Evolutionary conservation across 1,139 yeast genomes (phyloP).

Genomic region (Yamadazyma friedrichii): DNA sequence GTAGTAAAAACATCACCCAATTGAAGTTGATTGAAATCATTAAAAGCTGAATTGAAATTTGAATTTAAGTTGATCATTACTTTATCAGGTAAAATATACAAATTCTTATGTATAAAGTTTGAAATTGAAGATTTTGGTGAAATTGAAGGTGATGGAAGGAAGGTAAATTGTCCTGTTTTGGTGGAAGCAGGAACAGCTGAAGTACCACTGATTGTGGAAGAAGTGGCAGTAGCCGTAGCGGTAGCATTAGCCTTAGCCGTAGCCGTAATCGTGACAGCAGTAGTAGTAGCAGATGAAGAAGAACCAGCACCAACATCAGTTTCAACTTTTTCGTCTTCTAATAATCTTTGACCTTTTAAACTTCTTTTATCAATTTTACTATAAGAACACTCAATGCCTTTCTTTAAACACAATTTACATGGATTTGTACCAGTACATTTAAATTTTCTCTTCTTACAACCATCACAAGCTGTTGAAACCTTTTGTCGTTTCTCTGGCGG

Average conservation of each 20-base stretch:
- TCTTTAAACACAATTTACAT: slow-evolving; percentile 26
- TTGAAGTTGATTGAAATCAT: slow-evolving; percentile 5
- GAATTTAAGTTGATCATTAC: slow-evolving; percentile 1
- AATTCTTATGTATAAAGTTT: not conserved
- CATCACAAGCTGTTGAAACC: slow-evolving; percentile 41
- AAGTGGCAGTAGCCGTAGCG: too few species aligned
- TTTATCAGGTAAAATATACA: not conserved
- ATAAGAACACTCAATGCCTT: slow-evolving; percentile 24
- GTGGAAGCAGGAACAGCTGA: not conserved
- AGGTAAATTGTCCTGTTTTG: not conserved
- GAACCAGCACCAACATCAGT: too few species aligned
- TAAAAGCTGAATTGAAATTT: not conserved
- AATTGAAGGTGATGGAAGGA: slow-evolving; percentile 3
- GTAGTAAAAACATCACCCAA: not conserved
- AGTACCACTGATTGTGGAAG: not conserved
- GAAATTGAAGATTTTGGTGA: slow-evolving; percentile 6
- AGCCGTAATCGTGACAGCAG: too few species aligned
- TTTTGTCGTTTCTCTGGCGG: slow-evolving; percentile 28
- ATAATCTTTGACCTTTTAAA: slow-evolving; percentile 24
- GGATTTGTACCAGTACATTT: slow-evolving; percentile 32
- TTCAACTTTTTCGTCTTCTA: slow-evolving; percentile 14
- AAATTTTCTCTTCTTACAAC: slow-evolving; percentile 37
- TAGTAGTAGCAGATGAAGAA: too few species aligned
- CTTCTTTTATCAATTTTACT: slow-evolving; percentile 28
- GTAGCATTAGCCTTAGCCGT: too few species aligned